Conservation (phyloP, 495 filamentous ascomycete genomes). For the Penicillium mononematosum region DNA sequence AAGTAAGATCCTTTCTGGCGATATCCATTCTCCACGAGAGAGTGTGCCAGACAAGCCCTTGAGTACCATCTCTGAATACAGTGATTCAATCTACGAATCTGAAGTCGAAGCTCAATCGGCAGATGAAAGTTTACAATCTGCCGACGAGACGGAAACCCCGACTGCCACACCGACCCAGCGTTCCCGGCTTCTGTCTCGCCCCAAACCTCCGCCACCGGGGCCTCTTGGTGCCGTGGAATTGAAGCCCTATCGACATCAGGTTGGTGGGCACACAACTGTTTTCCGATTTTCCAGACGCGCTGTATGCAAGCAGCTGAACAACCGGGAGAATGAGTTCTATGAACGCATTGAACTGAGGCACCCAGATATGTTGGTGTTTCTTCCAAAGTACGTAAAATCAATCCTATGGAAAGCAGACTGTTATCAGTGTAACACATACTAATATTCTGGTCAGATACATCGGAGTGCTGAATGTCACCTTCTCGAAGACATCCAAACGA, state of each 20-base stretch:
- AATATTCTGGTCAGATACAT: constrained; percentile 69
- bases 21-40: constrained; percentile 44
- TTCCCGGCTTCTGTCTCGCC: constrained; percentile 34
- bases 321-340: constrained; percentile 97
- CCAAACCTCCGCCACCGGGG: constrained; percentile 38
- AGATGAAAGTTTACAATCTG: constrained; percentile 53
- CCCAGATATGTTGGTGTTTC: constrained; percentile 82
- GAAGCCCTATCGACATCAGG: constrained; percentile 95
- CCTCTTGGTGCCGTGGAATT: constrained; percentile 91
- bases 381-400: constrained; percentile 72
- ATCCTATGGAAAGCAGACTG: background rate
- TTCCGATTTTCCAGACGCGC: constrained; percentile 93
- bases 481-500: constrained; percentile 76
- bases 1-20: constrained; percentile 60
- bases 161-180: constrained; percentile 55
- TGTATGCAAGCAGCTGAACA: constrained; percentile 97
- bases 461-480: constrained; percentile 94
- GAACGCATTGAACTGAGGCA: constrained; percentile 90
- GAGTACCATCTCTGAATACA: constrained; percentile 39
- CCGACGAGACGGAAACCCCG: constrained; percentile 60
- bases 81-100: constrained; percentile 57
- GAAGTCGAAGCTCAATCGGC: constrained; percentile 60
- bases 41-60: constrained; percentile 38
- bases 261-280: constrained; percentile 92
- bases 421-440: constrained; percentile 10